Percentiles rank a stretch among this genome's conserved stretches.
Evolutionary conservation across 139 green algal species (phyloP).

Genomic region (Microglena sp.): DNA sequence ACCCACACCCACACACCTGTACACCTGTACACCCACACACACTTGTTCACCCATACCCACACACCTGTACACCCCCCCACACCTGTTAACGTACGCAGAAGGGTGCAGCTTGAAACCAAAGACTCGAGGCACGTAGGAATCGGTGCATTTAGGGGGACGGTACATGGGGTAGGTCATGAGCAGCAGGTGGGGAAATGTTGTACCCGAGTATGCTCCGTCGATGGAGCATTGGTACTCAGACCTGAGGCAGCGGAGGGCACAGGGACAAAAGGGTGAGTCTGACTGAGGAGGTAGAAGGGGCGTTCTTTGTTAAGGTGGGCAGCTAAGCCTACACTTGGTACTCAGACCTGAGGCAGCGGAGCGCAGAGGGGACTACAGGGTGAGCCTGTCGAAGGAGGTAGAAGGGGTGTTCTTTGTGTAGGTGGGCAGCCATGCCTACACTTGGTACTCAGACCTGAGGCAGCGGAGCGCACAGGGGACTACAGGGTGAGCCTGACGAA

Average conservation of each 20-base stretch:
- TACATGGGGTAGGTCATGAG: constrained; percentile 82
- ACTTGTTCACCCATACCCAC: background rate
- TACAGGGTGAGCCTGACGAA: background rate
- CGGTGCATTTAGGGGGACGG: constrained; percentile 42
- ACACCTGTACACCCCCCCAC: background rate
- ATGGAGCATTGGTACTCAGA: constrained; percentile 57
- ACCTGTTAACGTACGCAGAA: constrained; percentile 23
- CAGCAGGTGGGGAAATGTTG: constrained; percentile 92
- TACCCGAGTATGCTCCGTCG: constrained; percentile 94
- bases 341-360: too few species aligned
- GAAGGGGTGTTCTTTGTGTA: too few species aligned
- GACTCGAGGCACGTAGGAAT: constrained; percentile 72
- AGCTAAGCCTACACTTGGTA: too few species aligned
- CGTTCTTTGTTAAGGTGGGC: too few species aligned
- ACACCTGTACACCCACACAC: background rate
- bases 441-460: constrained; percentile 59
- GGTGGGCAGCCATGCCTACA: too few species aligned
- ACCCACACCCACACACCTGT: background rate
- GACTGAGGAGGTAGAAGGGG: too few species aligned
- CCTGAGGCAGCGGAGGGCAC: constrained; percentile 70
- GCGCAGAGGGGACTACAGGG: too few species aligned
- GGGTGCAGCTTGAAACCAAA: constrained; percentile 93
- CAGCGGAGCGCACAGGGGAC: constrained; percentile 53
- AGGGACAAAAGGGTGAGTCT: background rate
- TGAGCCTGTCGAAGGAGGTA: too few species aligned